These are phyloP conservation scores for Fraxinus paxiana DNA, from an alignment of 305 asterid genomes.

Conservation along the genomic window DNA sequence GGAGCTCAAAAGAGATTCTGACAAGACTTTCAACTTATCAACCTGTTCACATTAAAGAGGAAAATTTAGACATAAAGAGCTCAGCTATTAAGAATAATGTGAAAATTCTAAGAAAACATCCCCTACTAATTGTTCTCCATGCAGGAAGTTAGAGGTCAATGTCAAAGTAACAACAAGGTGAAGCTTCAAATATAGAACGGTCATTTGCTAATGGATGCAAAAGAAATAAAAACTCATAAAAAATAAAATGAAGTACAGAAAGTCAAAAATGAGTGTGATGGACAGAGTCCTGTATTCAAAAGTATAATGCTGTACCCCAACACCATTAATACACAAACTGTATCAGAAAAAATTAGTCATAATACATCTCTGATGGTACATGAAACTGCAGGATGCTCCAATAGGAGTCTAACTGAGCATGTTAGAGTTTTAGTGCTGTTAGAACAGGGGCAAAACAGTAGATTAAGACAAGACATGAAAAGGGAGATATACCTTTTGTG, in stretches of 20 bases:
- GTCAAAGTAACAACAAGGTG: slow-evolving; percentile 13
- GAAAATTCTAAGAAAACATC: slow-evolving; percentile 20
- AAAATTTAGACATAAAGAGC: slow-evolving; percentile 22
- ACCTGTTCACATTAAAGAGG: slow-evolving; percentile 52
- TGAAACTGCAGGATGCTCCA: background rate
- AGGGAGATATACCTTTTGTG: slow-evolving; percentile 62
- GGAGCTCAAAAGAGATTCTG: slow-evolving; percentile 87
- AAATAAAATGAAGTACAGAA: background rate
- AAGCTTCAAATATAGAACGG: slow-evolving; percentile 15
- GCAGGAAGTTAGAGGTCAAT: slow-evolving; percentile 19
- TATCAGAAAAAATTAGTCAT: background rate
- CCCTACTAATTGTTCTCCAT: background rate
- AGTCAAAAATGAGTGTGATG: background rate
- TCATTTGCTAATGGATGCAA: slow-evolving; percentile 15
- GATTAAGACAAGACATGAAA: background rate
- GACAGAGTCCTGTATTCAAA: background rate
- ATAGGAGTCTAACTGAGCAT: background rate
- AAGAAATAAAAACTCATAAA: background rate
- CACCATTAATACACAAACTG: background rate
- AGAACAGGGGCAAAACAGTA: background rate
- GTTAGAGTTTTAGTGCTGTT: background rate
- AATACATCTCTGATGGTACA: slow-evolving; percentile 12
- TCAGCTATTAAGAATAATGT: background rate
- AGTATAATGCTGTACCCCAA: background rate
- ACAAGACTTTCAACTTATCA: slow-evolving; percentile 87